Percentiles rank a stretch among this genome's conserved stretches.
Conservation (phyloP, 257 asterid species). For the Fraxinus americana region DNA sequence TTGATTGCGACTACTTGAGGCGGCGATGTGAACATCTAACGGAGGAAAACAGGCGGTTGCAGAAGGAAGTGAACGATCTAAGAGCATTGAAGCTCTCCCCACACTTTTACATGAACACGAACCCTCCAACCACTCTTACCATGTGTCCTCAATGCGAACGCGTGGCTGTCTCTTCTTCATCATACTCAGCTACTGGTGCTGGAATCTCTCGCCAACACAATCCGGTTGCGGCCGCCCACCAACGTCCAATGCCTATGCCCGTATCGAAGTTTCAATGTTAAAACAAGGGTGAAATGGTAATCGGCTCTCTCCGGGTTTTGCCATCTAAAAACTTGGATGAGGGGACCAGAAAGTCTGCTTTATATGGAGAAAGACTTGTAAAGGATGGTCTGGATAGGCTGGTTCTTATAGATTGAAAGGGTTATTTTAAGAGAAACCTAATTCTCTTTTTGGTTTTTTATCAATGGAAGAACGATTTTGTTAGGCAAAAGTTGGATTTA, state of each 20-base stretch:
- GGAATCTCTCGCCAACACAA: conserved; percentile 17
- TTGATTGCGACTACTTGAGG: conserved; percentile 83
- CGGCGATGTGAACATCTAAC: conserved; percentile 87
- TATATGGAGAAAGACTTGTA: conserved; percentile 28
- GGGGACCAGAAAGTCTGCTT: conserved; percentile 19
- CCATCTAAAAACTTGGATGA: conserved; percentile 1
- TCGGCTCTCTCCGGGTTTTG: neutral
- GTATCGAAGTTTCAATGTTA: conserved; percentile 12
- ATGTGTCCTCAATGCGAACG: conserved; percentile 98
- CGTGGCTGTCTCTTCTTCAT: conserved; percentile 53
- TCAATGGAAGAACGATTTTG: conserved; percentile 24
- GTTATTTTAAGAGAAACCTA: conserved; percentile 13
- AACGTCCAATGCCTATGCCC: conserved; percentile 36
- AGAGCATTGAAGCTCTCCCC: conserved; percentile 84
- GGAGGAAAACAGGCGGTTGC: conserved; percentile 78
- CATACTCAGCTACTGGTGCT: conserved; percentile 28
- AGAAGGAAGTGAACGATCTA: conserved; percentile 83
- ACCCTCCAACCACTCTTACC: conserved; percentile 91
- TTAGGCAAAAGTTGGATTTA: conserved; percentile 26
- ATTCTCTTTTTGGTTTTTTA: neutral
- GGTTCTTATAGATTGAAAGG: neutral
- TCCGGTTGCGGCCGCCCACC: conserved; percentile 37
- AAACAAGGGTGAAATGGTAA: conserved; percentile 9
- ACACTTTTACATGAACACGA: conserved; percentile 86
- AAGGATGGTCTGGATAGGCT: conserved; percentile 20